Base-by-base conservation (phyloP, 352 stramenopile genomes). In the Globisporangium spinosum region DNA sequence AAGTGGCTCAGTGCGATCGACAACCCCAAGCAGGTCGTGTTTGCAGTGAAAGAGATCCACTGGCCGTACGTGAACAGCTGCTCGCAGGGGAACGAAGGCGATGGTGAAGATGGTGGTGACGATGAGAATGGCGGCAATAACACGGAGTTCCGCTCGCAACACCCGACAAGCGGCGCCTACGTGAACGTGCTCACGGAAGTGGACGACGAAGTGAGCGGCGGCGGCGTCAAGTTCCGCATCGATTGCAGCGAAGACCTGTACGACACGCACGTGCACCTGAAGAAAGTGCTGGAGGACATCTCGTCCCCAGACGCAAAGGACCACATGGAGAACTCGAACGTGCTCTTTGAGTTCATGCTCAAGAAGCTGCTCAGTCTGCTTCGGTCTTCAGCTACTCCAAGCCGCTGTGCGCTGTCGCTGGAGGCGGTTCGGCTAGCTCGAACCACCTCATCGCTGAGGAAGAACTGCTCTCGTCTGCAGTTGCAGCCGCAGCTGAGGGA, bases 281-380 rank as follows among this genome's bases (percentile, higher is more conserved):
- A 85, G 54, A 74, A 72, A 51, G 80, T 81, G 8, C 75, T 94
- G 10, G 80, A 87, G 25, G 69, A 83, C 29, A 85, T 89, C 51
- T 87, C 80, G 56, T 90, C 80, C 3, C 83, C 83, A 0, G 84
- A 93, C 56, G 78, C 83, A 12, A 78, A 85, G 17, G 84, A 93
- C 53, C 83, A 83, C 49, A 89, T 94, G 76, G 80, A 88, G 58
- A 87, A 89, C 62, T 88, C 82, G 25, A 89, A 93, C 58, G 80
- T 93, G n/a, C 69, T 92, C n/a, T 90, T 93, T 56, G 86, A 94
- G 73, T 80, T 82, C 62, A 87, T 80, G 25, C 66, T 93, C 40
- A 80, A 83, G 58, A 93, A 94, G 59, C 65, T 92, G 70, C 66
- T 93, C 58, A 79, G 78, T 38, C 60, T 94, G 34, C 70, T 94